These are phyloP conservation scores for Obelidium mucronatum DNA, from an alignment of 192 early-diverging fungal species.

Conservation along the genomic window DNA sequence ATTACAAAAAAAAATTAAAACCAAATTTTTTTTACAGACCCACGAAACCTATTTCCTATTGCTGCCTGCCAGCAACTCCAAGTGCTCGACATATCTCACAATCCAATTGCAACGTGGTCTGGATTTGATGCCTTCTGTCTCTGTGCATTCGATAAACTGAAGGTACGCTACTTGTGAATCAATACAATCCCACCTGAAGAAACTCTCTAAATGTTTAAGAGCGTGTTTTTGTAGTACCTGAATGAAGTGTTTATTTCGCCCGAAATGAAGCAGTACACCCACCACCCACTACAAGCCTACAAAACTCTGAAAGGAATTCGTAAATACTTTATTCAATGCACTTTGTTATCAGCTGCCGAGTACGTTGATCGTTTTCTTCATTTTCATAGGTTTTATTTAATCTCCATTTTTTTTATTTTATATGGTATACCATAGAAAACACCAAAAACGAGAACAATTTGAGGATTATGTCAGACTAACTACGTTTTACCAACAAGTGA, in stretches of 20 bases:
- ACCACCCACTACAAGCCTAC: not conserved
- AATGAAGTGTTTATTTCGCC: slow-evolving; percentile 17
- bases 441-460: slow-evolving; percentile 13
- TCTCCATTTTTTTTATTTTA: not conserved
- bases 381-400: not conserved
- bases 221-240: not conserved
- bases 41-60: slow-evolving; percentile 15
- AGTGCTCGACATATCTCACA: slow-evolving; percentile 13
- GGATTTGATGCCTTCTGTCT: slow-evolving; percentile 15
- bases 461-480: slow-evolving; percentile 17
- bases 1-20: not conserved
- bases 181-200: not conserved
- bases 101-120: slow-evolving; percentile 29
- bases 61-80: slow-evolving; percentile 29
- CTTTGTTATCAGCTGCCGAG: slow-evolving; percentile 4
- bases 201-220: too few relatives aligned
- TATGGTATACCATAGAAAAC: not conserved
- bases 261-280: not conserved
- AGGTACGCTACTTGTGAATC: not conserved
- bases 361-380: not conserved
- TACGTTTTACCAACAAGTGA: slow-evolving; percentile 18
- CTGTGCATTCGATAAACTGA: slow-evolving; percentile 2
- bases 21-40: slow-evolving; percentile 15
- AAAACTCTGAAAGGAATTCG: not conserved
- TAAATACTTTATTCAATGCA: not conserved